Evolutionary conservation across 192 early-diverging fungal genomes (phyloP).

Genomic region (Cetraspora pellucida): DNA sequence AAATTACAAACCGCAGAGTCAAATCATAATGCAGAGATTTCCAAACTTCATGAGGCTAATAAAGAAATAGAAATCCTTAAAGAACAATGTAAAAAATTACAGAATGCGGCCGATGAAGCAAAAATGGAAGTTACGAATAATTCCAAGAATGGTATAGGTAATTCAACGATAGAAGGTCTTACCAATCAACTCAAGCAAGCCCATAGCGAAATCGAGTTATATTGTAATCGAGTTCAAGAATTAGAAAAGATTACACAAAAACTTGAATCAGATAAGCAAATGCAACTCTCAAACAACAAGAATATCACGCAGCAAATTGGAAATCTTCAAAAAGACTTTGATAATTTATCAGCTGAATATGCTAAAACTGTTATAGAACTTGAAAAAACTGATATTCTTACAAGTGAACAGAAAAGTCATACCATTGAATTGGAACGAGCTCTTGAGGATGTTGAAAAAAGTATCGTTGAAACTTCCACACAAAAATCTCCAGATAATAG

Average conservation of each 20-base stretch:
- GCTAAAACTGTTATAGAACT: conserved; percentile 34
- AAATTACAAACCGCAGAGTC: not conserved
- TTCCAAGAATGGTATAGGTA: not conserved
- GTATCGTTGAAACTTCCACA: not conserved
- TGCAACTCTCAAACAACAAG: not conserved
- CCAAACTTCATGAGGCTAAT: conserved; percentile 1
- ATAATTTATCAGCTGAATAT: conserved; percentile 43
- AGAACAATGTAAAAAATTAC: not conserved
- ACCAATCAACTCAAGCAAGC: conserved; percentile 5
- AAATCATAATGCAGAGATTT: not conserved
- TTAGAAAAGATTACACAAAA: conserved; percentile 16
- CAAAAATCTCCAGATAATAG: not conserved
- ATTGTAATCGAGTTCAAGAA: conserved; percentile 1
- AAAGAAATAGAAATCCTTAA: conserved; percentile 1
- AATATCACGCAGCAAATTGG: conserved; percentile 18
- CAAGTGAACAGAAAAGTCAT: conserved; percentile 39
- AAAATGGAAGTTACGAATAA: not conserved
- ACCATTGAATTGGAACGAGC: conserved; percentile 39
- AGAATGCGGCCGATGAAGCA: not conserved
- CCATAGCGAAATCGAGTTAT: not conserved
- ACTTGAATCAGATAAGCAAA: conserved; percentile 19
- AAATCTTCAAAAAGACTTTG: conserved; percentile 41
- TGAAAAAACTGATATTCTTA: conserved; percentile 40
- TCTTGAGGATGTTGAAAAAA: conserved; percentile 13
- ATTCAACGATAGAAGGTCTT: not conserved